phyloP scores from a whole-genome alignment of 495 filamentous ascomycete species.

The Podospora didyma region DNA sequence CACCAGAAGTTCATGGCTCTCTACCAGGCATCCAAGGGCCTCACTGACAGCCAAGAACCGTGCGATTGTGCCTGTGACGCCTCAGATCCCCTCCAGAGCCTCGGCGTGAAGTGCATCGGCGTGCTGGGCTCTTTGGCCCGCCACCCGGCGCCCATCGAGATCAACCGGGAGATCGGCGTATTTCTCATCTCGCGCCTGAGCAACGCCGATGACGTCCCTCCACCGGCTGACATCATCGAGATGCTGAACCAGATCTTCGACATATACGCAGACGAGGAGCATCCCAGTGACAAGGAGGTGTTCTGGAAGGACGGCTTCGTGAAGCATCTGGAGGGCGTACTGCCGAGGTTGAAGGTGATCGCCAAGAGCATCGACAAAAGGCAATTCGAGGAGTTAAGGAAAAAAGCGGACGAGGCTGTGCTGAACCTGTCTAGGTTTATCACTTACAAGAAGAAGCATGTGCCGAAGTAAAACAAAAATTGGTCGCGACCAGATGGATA shows the following conservation, averaged over 20 bases:
- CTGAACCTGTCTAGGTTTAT: slow-evolving; percentile 57
- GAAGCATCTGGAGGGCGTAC: slow-evolving; percentile 48
- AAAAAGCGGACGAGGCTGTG: slow-evolving; percentile 51
- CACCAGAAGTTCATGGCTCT: slow-evolving; percentile 58
- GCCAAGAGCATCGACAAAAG: slow-evolving; percentile 55
- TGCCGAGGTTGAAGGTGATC: slow-evolving; percentile 47
- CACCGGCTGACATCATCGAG: slow-evolving; percentile 50
- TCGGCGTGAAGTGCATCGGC: slow-evolving; percentile 59
- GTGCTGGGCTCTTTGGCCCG: slow-evolving; percentile 55
- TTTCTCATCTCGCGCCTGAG: slow-evolving; percentile 53
- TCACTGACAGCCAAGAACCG: slow-evolving; percentile 15
- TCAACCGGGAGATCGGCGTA: slow-evolving; percentile 54
- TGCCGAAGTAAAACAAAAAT: slow-evolving; percentile 10
- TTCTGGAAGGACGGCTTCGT: slow-evolving; percentile 59
- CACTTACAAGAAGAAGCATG: slow-evolving; percentile 54
- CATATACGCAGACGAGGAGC: slow-evolving; percentile 55
- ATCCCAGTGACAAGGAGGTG: slow-evolving; percentile 51
- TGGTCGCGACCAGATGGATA: background rate
- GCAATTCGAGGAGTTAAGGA: slow-evolving; percentile 45
- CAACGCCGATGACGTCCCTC: slow-evolving; percentile 29
- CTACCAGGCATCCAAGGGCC: slow-evolving; percentile 48
- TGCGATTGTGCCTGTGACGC: slow-evolving; percentile 17
- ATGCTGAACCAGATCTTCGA: slow-evolving; percentile 59
- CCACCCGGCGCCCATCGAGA: slow-evolving; percentile 35
- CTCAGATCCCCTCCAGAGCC: slow-evolving; percentile 45